These are phyloP conservation scores for Helicosporidium sp. DNA, from an alignment of 139 green algal species.

Conservation along the genomic window DNA sequence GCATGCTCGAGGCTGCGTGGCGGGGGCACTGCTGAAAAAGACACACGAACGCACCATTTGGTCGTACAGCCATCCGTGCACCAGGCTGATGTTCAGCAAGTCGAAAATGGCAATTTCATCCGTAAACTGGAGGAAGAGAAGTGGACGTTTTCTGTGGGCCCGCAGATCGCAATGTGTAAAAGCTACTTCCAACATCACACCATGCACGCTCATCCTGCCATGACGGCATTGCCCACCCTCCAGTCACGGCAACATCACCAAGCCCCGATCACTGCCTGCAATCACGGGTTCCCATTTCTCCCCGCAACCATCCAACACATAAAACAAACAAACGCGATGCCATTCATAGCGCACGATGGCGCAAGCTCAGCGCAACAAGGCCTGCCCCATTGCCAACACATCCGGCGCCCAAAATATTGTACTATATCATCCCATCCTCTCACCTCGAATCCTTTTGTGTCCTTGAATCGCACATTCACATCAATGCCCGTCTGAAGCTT, in stretches of 20 bases:
- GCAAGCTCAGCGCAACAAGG: background rate
- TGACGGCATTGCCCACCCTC: too few species aligned
- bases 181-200: too few species aligned
- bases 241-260: too few species aligned
- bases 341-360: background rate
- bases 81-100: conserved; percentile 70
- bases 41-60: conserved; percentile 19
- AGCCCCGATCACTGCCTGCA: too few species aligned
- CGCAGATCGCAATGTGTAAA: too few species aligned
- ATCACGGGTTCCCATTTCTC: too few species aligned
- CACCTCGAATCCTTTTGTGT: conserved; percentile 24
- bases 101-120: conserved; percentile 78
- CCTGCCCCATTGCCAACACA: background rate
- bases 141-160: background rate
- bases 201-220: too few species aligned
- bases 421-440: too few species aligned
- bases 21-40: background rate
- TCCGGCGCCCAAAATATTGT: background rate
- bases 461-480: conserved; percentile 74
- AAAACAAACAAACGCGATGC: too few species aligned
- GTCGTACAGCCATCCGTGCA: conserved; percentile 88
- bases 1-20: background rate
- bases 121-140: conserved; percentile 41
- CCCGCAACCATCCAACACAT: too few species aligned
- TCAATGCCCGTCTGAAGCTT: conserved; percentile 78